These are phyloP conservation scores for Cryphonectria naterciae DNA, from an alignment of 2,329 filamentous ascomycete genomes.

Conservation along the genomic window DNA sequence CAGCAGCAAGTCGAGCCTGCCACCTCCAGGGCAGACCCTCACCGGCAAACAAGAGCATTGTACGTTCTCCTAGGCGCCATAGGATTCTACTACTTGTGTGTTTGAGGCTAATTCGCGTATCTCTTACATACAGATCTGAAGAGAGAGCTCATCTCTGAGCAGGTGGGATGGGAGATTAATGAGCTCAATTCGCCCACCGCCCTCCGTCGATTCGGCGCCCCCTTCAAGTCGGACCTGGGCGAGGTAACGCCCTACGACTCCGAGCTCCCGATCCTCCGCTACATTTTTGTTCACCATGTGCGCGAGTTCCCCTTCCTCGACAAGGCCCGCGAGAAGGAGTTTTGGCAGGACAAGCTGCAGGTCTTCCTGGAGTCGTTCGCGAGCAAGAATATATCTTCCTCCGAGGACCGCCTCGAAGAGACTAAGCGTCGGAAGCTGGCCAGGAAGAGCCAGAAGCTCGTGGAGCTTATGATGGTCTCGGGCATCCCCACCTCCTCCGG, in stretches of 20 bases:
- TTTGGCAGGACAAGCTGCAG: slow-evolving; percentile 98
- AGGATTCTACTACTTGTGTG: not conserved
- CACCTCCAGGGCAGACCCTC: slow-evolving; percentile 57
- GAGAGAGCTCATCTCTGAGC: slow-evolving; percentile 87
- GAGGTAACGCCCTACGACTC: slow-evolving; percentile 93
- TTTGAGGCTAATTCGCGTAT: slow-evolving; percentile 34
- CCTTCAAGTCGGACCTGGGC: slow-evolving; percentile 89
- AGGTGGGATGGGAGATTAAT: slow-evolving; percentile 86
- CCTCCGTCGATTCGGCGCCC: slow-evolving; percentile 90
- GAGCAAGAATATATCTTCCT: slow-evolving; percentile 94
- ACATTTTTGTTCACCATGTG: slow-evolving; percentile 97
- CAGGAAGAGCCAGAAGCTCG: slow-evolving; percentile 89
- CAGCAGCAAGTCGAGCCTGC: slow-evolving; percentile 36
- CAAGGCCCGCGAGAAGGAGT: slow-evolving; percentile 96
- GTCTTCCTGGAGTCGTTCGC: slow-evolving; percentile 96
- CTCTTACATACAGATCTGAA: slow-evolving; percentile 73
- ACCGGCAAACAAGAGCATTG: slow-evolving; percentile 99
- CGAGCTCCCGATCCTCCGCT: slow-evolving; percentile 88
- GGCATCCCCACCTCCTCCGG: slow-evolving; percentile 94
- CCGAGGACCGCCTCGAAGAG: slow-evolving; percentile 92
- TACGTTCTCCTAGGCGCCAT: slow-evolving; percentile 48
- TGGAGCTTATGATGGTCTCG: slow-evolving; percentile 99
- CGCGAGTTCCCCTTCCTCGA: slow-evolving; percentile 98
- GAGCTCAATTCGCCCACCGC: slow-evolving; percentile 96
- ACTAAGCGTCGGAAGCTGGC: slow-evolving; percentile 94